Evolutionary conservation across 2,329 filamentous ascomycete species (phyloP), one percentile per base, ranked within the genome.

Genomic region (Aspergillus sp.): DNA sequence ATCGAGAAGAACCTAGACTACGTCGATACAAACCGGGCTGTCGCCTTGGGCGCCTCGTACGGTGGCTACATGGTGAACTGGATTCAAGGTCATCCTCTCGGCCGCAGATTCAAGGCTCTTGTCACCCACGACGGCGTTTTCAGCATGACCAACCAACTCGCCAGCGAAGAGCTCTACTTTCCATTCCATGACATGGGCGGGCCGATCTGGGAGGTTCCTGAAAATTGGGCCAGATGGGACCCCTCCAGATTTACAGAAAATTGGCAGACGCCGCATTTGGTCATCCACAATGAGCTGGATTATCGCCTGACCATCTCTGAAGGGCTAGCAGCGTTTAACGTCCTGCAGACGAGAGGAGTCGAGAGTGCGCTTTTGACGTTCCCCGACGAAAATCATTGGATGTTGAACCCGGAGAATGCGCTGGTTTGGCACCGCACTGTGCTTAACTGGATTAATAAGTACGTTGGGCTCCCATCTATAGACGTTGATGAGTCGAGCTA

Each of bases 371-470:
- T 94, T 53, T 61, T 94, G 54, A 83, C 82, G 19, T 95, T 94
- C 62, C 86, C 88, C 0, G 88, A 87, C 60, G 85, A 88, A 66
- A 81, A 82, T 43, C 83, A 86, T 57, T 85, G 88, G 88, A 89
- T 96, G 3, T 62, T 95, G 45, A 94, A 95, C 64, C 87, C 85
- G 0, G 91, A 96, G 68, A 97, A 97, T 65, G 86, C 83, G 3
- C 71, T 96, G 12, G 77, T 94, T 19, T 97, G 93, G 93, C 89
- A 97, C 60, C 79, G 79, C 47, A 86, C 88, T 48, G 89, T 97
- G 10, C 62, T 96, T 29, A 80, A 80, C 47, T 96, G 86, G 81
- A 80, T 85, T 55, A 82, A 82, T 60, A 73, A 73, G 52, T 74
- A 79, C 59, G 74, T 73, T 2, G 79, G 78, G 1, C 56, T 81